Evolutionary conservation across 257 asterid genomes (phyloP).

Genomic region (Thymus quinquecostatus): DNA sequence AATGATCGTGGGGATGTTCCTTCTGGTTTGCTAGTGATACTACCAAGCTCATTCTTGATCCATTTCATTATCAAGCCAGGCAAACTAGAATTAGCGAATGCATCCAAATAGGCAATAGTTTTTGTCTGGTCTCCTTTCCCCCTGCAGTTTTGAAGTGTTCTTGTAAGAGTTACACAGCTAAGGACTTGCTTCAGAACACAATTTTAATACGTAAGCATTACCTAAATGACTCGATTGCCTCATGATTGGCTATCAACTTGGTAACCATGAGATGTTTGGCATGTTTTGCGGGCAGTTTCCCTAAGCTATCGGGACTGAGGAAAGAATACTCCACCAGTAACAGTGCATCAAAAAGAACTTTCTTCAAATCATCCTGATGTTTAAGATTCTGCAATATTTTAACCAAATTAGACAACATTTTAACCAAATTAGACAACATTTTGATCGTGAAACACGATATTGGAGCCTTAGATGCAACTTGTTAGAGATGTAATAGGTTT

Average conservation of each 20-base stretch:
- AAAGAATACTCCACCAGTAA: constrained; percentile 68
- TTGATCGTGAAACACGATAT: background rate
- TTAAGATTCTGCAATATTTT: constrained; percentile 50
- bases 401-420: background rate
- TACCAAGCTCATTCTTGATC: constrained; percentile 47
- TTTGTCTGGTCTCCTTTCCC: constrained; percentile 48
- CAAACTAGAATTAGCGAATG: constrained; percentile 58
- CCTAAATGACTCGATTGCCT: constrained; percentile 62
- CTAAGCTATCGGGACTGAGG: constrained; percentile 55
- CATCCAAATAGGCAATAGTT: constrained; percentile 51
- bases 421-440: too few relatives aligned
- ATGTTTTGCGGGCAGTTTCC: constrained; percentile 48
- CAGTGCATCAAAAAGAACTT: constrained; percentile 56
- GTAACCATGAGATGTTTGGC: constrained; percentile 49
- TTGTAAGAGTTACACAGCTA: background rate
- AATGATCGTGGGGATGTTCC: constrained; percentile 66
- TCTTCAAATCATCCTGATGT: constrained; percentile 46
- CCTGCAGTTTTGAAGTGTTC: constrained; percentile 46
- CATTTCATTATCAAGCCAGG: constrained; percentile 46
- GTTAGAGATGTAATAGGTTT: background rate
- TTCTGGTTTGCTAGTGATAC: constrained; percentile 43
- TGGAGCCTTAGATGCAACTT: background rate
- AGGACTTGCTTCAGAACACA: background rate
- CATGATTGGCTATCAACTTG: constrained; percentile 56
- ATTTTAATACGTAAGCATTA: constrained; percentile 24